Evolutionary conservation across 208 protist species (phyloP), one percentile per base, ranked within the genome.

Genomic region (Crithidia sp.): DNA sequence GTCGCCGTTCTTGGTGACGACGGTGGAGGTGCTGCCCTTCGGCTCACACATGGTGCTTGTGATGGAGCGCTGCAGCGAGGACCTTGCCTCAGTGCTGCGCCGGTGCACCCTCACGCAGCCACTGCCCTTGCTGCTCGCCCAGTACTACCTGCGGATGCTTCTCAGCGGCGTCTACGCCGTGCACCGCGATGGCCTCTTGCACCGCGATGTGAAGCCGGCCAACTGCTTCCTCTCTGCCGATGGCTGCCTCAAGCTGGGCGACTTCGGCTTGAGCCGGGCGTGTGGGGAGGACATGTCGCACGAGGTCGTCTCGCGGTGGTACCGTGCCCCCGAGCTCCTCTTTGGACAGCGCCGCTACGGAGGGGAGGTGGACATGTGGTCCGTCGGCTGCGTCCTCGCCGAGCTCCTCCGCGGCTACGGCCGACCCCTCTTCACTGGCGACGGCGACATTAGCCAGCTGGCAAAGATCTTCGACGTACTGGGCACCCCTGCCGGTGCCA

Each of bases 271-370:
- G n/a, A 85, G 83, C 10, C 81, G 88, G 1, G 79, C 81, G 16
- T 76, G 82, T 5, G 83, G 98, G 82, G 98, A 96, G 16, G 96
- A 98, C 71, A 98, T 99, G 78, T 95, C 94, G 6, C 89, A 97
- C 61, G 91, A 98, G 69, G 97, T 99, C 0, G 96, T 95, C 50
- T 99, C 98, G 14, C 88, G 99, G 1, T 99, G 98, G 98, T 99
- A 99, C 79, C 92, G 99, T 41, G 91, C 99, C 1, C 99, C 99
- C 2, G 99, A 99, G 83, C 89, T 99, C n/a, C 93, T 99, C 36
- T 83, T 94, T 47, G 98, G 99, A 58, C 84, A 94, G 44, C 82
- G 87, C 13, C 73, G 71, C 14, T 99, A 99, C 81, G 96, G 87
- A 10, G 84, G 87, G 9, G 80, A 95, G 39, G 98, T 99, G 40